Percentiles rank a stretch among this genome's conserved stretches.
Conservation (phyloP, 805 yeast species). For the Yamadazyma scolyti region DNA sequence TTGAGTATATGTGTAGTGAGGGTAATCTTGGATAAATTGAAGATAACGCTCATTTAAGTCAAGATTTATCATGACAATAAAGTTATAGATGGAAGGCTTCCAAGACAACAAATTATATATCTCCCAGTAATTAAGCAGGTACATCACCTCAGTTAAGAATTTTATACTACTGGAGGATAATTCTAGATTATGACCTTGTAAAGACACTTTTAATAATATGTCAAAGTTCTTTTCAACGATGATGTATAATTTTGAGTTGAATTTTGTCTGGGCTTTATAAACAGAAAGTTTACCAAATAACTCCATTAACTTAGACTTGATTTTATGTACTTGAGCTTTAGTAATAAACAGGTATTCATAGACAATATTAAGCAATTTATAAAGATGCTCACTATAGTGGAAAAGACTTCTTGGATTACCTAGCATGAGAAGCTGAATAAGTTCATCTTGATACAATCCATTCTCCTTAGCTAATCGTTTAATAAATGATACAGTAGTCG, state of each 20-base stretch:
- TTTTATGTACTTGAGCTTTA: constrained; percentile 11
- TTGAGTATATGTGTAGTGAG: constrained; percentile 13
- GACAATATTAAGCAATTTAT: constrained; percentile 23
- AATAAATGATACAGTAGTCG: too few species aligned
- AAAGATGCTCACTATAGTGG: constrained; percentile 37
- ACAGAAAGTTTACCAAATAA: constrained; percentile 21
- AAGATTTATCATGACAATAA: constrained; percentile 33
- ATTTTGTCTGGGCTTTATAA: constrained; percentile 24
- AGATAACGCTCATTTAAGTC: constrained; percentile 38
- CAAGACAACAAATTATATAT: constrained; percentile 36
- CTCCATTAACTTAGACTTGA: constrained; percentile 21
- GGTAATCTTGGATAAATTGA: constrained; percentile 31
- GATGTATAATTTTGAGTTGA: constrained; percentile 27
- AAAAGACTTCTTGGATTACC: constrained; percentile 27
- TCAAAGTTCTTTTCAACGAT: constrained; percentile 38
- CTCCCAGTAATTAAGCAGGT: constrained; percentile 43
- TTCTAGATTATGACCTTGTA: constrained; percentile 24
- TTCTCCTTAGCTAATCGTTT: constrained; percentile 17
- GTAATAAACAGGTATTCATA: constrained; percentile 9
- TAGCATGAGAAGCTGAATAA: constrained; percentile 16
- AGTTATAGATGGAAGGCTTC: constrained; percentile 42
- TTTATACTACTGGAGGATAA: constrained; percentile 33
- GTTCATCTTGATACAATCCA: constrained; percentile 14
- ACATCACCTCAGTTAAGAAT: constrained; percentile 33
- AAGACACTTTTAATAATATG: constrained; percentile 31